phyloP scores from a whole-genome alignment of 1,284 basidiomycete species.

The Amylostereum chailletii region DNA sequence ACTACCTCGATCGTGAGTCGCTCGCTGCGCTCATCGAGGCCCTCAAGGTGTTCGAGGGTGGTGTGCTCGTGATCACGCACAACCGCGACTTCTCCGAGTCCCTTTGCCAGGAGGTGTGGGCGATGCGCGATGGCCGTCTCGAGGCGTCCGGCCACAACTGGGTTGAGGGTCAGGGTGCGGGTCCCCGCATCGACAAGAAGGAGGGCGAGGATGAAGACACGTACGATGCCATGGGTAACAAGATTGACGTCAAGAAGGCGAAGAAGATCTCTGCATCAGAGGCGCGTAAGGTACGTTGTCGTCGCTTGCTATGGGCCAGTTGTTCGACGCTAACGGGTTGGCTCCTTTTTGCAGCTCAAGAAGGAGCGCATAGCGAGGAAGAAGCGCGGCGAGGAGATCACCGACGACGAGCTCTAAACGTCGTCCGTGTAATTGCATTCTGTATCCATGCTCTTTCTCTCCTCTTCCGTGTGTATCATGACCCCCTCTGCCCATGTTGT shows the following conservation, averaged over 20 bases:
- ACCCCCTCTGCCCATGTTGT: no score
- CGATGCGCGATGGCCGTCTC: slow-evolving; percentile 88
- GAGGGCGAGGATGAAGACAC: slow-evolving; percentile 79
- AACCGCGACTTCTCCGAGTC: slow-evolving; percentile 98
- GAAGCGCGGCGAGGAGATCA: slow-evolving; percentile 72
- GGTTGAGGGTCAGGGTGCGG: slow-evolving; percentile 95
- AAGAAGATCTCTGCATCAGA: slow-evolving; percentile 82
- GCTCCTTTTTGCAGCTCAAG: slow-evolving; percentile 41
- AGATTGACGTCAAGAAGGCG: slow-evolving; percentile 76
- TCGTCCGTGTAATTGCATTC: no score
- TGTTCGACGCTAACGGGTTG: no score
- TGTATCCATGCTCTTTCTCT: no score
- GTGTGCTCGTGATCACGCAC: slow-evolving; percentile 95
- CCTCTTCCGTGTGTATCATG: no score
- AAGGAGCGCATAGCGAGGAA: slow-evolving; percentile 91
- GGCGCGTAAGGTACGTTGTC: slow-evolving; percentile 51
- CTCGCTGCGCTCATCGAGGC: slow-evolving; percentile 94
- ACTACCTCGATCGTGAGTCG: slow-evolving; percentile 97
- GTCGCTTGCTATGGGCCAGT: slow-evolving; percentile 7
- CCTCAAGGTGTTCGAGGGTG: slow-evolving; percentile 93
- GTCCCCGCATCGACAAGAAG: slow-evolving; percentile 86
- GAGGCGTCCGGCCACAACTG: slow-evolving; percentile 97
- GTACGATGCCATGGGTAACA: slow-evolving; percentile 96
- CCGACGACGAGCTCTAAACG: slow-evolving; percentile 39
- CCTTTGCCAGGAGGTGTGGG: slow-evolving; percentile 88